Evolutionary conservation across 352 stramenopile genomes (phyloP), one percentile per base, ranked within the genome.

Genomic region (Phytophthora niederhauseri): DNA sequence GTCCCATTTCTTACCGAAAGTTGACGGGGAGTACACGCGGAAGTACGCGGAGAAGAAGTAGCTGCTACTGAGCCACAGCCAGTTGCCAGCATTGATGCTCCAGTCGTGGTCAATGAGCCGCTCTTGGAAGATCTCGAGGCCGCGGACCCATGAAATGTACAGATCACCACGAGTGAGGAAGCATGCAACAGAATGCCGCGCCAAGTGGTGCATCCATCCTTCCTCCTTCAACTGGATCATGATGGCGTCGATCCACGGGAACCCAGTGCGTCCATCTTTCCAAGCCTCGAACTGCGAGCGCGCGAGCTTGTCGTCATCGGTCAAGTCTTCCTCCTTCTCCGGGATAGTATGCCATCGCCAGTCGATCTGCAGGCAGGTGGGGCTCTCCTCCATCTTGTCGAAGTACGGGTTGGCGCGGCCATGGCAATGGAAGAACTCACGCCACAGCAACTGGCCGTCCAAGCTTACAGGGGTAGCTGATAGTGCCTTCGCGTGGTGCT

Each of bases 31-130:
- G 60, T 99, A 99, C 64, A 98, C 97, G 55, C 97, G 91, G 72
- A 99, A 99, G 79, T 99, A 99, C 55, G 98, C 97, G 53, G 97
- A 97, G 71, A 99, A 99, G 81, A 98, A 99, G 15, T 91, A 93
- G 45, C 87, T 97, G 60, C 85, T 96, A 41, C 85, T 97, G 41
- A 99, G 89, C 97, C 98, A 99, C 53, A 98, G 85, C 97, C 98
- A 99, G 72, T 99, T 99, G 76, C 97, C 98, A 34, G 89, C 95
- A 81, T 99, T 99, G 62, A 99, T 85, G 41, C 86, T 90, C 88
- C 97, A 99, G 80, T 99, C 97, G 22, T 97, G 92, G 82, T 99
- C 98, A 34, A 99, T 89, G 2, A 99, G 82, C 9, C 93, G 78
- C 55, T 95, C 84, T 68, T 99, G 97, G 73, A 91, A 97, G 6